Conservation (phyloP, 2,329 filamentous ascomycete genomes). For the Pyrenophora teres region DNA sequence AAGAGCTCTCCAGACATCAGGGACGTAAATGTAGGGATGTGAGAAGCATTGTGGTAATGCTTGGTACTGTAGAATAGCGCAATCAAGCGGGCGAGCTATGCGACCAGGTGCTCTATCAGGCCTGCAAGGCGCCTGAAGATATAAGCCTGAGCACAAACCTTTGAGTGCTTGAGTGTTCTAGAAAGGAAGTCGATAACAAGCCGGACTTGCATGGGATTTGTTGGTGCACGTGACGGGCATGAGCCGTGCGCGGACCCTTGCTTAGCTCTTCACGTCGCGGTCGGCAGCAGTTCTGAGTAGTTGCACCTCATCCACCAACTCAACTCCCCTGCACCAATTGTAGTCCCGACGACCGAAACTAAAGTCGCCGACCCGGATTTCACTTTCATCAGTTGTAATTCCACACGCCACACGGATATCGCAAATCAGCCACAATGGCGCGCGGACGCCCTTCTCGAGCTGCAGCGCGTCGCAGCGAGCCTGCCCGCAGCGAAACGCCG, state of each 20-base stretch:
- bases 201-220: background rate
- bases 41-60: too few species aligned
- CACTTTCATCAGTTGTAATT: background rate
- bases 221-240: slow-evolving; percentile 5
- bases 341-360: background rate
- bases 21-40: too few species aligned
- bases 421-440: slow-evolving; percentile 33
- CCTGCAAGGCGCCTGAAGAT: too few species aligned
- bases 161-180: background rate
- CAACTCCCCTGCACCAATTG: slow-evolving; percentile 6
- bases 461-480: slow-evolving; percentile 47
- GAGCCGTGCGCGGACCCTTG: slow-evolving; percentile 18
- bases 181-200: background rate
- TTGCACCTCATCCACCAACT: slow-evolving; percentile 4
- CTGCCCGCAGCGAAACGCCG: slow-evolving; percentile 43
- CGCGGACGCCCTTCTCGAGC: slow-evolving; percentile 45
- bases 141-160: too few species aligned
- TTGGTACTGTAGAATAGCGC: too few species aligned
- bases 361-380: background rate
- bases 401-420: background rate
- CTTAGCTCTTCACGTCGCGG: slow-evolving; percentile 25
- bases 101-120: too few species aligned
- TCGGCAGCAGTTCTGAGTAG: slow-evolving; percentile 10
- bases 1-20: too few species aligned
- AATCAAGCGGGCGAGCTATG: too few species aligned